These are phyloP conservation scores for Penicillium sp. DNA, from an alignment of 2,329 filamentous ascomycete genomes.

Conservation along the genomic window DNA sequence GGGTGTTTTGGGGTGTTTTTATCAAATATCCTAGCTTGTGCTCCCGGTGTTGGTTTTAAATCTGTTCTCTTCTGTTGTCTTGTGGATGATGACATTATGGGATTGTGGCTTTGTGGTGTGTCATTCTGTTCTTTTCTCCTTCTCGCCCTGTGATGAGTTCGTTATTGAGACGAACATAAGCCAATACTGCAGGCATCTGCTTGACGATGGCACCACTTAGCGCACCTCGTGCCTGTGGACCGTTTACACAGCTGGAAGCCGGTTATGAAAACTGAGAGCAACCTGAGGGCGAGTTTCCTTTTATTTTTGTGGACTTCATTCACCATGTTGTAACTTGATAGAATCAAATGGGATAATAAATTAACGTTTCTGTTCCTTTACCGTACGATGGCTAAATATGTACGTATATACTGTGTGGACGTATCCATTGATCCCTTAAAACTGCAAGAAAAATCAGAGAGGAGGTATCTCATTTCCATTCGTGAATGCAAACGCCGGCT, in stretches of 20 bases:
- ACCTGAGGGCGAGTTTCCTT: constrained; percentile 7
- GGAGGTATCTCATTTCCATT: constrained; percentile 7
- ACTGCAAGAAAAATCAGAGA: not conserved
- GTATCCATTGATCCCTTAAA: not conserved
- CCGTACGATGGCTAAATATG: not conserved
- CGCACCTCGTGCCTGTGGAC: not conserved
- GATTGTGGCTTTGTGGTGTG: not conserved
- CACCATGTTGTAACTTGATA: not conserved
- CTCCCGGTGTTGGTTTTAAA: not conserved
- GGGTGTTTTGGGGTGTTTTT: too few relatives aligned
- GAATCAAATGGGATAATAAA: not conserved
- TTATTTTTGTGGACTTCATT: not conserved
- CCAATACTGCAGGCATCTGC: constrained; percentile 9
- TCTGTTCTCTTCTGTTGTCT: not conserved
- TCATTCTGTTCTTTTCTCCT: not conserved
- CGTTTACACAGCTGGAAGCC: constrained; percentile 1
- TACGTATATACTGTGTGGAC: not conserved
- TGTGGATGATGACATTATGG: not conserved
- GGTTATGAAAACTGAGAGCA: constrained; percentile 7
- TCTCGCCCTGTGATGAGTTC: constrained; percentile 8
- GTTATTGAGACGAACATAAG: constrained; percentile 5
- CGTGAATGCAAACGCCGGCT: not conserved
- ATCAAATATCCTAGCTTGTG: not conserved
- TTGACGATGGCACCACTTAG: not conserved
- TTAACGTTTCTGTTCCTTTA: not conserved